Percentiles rank a stretch among this genome's conserved stretches.
Conservation (phyloP, 1,284 basidiomycete species). For the Bjerkandera adusta region DNA sequence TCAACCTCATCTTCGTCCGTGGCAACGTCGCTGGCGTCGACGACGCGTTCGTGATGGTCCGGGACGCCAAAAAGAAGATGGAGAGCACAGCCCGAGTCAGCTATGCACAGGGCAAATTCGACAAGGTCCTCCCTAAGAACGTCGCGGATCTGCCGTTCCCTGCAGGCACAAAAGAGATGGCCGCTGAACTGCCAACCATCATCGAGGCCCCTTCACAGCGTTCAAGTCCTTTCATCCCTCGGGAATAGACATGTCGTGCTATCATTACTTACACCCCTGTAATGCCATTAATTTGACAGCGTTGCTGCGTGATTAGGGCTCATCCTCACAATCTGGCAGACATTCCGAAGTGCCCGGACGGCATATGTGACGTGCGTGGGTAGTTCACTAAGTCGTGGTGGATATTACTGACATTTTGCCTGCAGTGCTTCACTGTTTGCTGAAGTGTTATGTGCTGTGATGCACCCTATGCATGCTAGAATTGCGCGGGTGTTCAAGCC, state of each 20-base stretch:
- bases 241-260: conserved; percentile 46
- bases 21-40: conserved; percentile 77
- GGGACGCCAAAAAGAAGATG: conserved; percentile 87
- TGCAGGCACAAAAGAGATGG: conserved; percentile 82
- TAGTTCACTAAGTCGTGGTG: too few relatives aligned
- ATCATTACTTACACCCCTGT: conserved; percentile 9
- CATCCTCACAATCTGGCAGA: neutral
- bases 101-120: conserved; percentile 73
- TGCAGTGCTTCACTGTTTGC: too few relatives aligned
- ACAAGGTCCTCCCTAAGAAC: conserved; percentile 82
- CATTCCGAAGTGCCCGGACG: neutral
- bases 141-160: conserved; percentile 89
- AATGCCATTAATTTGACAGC: conserved; percentile 8
- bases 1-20: conserved; percentile 87
- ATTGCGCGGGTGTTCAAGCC: too few relatives aligned
- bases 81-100: conserved; percentile 57
- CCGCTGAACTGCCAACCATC: conserved; percentile 58
- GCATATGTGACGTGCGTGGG: neutral
- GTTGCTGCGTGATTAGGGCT: neutral
- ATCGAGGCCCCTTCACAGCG: conserved; percentile 71
- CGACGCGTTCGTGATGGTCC: conserved; percentile 66
- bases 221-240: conserved; percentile 69
- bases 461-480: too few relatives aligned
- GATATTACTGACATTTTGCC: too few relatives aligned
- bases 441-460: too few relatives aligned